phyloP scores from a whole-genome alignment of 441 rosid genomes.

The Adansonia madagascariensis region DNA sequence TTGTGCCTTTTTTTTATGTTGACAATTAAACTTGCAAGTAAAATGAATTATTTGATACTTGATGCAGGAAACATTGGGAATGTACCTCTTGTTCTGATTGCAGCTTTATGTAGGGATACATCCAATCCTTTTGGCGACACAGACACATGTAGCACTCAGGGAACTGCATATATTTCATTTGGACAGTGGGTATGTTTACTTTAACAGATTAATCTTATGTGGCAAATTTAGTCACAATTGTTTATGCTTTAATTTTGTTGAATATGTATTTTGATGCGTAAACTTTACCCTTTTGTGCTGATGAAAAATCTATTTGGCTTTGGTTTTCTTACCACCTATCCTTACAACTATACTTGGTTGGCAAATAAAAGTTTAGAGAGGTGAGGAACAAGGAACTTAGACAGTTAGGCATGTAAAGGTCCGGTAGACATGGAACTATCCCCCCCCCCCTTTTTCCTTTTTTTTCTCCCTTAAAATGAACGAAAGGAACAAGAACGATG shows the following conservation, averaged over 20 bases:
- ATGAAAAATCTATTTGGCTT: constrained; percentile 13
- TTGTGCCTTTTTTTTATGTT: constrained; percentile 4
- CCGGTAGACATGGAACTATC: not conserved
- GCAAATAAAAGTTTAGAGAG: not conserved
- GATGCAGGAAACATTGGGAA: constrained; percentile 92
- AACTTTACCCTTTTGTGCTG: not conserved
- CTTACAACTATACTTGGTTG: not conserved
- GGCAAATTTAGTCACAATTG: not conserved
- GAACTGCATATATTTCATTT: constrained; percentile 93
- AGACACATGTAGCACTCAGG: constrained; percentile 73
- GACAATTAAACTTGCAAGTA: not conserved
- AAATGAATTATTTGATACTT: not conserved
- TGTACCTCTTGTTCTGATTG: constrained; percentile 91
- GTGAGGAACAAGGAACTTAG: not conserved
- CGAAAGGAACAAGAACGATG: not conserved
- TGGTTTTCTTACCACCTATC: not conserved
- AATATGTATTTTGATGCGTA: not conserved
- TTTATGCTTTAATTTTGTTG: not conserved
- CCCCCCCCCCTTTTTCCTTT: not conserved
- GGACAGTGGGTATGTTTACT: constrained; percentile 85
- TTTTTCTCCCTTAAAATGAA: not conserved
- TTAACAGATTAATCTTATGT: constrained; percentile 14
- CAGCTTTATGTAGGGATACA: constrained; percentile 82
- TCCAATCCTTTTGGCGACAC: constrained; percentile 89
- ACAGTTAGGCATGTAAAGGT: not conserved